Percentiles rank a stretch among this genome's conserved stretches.
phyloP scores from a whole-genome alignment of 306 rosid genomes.

The Cyamopsis tetragonoloba region DNA sequence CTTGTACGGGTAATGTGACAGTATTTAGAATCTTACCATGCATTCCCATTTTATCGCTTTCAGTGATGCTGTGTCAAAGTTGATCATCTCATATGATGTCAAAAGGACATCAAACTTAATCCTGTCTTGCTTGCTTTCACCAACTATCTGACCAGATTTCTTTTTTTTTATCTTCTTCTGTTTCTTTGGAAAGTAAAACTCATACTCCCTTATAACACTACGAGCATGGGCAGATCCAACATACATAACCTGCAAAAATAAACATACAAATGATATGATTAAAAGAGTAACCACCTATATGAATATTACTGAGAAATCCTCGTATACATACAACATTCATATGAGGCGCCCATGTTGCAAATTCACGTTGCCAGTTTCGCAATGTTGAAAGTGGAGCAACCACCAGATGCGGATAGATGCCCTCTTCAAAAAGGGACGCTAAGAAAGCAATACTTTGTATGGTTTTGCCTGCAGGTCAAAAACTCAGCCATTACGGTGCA shows the following conservation, averaged over 20 bases:
- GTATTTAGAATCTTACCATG: slow-evolving; percentile 54
- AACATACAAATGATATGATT: slow-evolving; percentile 31
- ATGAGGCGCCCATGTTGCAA: slow-evolving; percentile 99
- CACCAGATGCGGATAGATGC: slow-evolving; percentile 79
- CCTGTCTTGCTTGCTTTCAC: slow-evolving; percentile 94
- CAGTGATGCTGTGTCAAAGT: slow-evolving; percentile 66
- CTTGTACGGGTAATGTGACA: background rate
- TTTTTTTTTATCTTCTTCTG: slow-evolving; percentile 88
- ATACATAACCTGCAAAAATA: slow-evolving; percentile 78
- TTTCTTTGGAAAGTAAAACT: slow-evolving; percentile 82
- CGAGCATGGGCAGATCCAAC: slow-evolving; percentile 96
- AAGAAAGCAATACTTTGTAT: slow-evolving; percentile 97
- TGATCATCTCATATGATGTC: slow-evolving; percentile 98
- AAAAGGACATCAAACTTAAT: slow-evolving; percentile 95
- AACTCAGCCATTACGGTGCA: slow-evolving; percentile 26
- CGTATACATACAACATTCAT: slow-evolving; percentile 83
- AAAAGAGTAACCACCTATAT: slow-evolving; percentile 28
- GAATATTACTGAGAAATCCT: slow-evolving; percentile 12
- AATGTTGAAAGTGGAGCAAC: slow-evolving; percentile 97
- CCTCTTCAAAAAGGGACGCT: slow-evolving; percentile 83
- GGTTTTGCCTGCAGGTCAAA: slow-evolving; percentile 72
- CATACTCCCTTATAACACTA: slow-evolving; percentile 76
- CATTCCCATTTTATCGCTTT: slow-evolving; percentile 93
- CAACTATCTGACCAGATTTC: slow-evolving; percentile 60
- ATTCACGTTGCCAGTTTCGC: slow-evolving; percentile 99